Evolutionary conservation across 2,329 filamentous ascomycete species (phyloP).

Genomic region (Westerdykella aurantiaca): DNA sequence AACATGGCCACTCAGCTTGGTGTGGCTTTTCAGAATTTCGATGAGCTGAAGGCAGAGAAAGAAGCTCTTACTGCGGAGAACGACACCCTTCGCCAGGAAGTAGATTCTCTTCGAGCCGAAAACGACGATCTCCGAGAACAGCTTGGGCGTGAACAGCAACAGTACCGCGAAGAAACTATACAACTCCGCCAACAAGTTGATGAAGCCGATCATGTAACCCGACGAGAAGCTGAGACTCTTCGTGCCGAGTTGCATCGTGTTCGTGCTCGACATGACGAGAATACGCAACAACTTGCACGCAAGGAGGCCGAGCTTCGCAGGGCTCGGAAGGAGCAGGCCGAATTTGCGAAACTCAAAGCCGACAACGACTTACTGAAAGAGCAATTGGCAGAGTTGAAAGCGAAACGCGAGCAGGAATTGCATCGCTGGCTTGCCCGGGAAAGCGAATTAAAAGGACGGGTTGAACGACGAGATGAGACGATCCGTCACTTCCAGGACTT

Average conservation of each 20-base stretch:
- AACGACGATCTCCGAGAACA: slow-evolving; percentile 31
- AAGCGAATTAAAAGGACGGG: slow-evolving; percentile 25
- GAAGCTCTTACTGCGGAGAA: slow-evolving; percentile 34
- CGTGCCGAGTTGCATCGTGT: slow-evolving; percentile 28
- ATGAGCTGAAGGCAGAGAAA: slow-evolving; percentile 45
- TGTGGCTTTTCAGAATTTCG: slow-evolving; percentile 55
- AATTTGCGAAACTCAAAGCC: slow-evolving; percentile 54
- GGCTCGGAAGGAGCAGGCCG: slow-evolving; percentile 33
- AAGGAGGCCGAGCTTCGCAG: slow-evolving; percentile 32
- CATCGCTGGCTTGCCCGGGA: slow-evolving; percentile 31
- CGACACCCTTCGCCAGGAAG: slow-evolving; percentile 31
- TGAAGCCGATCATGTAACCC: slow-evolving; percentile 28
- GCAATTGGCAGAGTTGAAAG: slow-evolving; percentile 70
- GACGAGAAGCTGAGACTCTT: slow-evolving; percentile 31
- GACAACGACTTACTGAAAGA: slow-evolving; percentile 64
- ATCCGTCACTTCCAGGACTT: slow-evolving; percentile 35
- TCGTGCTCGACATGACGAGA: slow-evolving; percentile 32
- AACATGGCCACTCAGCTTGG: slow-evolving; percentile 58
- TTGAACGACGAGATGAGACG: slow-evolving; percentile 36
- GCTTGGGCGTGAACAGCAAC: slow-evolving; percentile 28
- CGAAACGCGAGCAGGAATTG: slow-evolving; percentile 56
- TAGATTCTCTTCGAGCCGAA: slow-evolving; percentile 31
- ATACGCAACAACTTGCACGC: slow-evolving; percentile 30
- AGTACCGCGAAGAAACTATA: slow-evolving; percentile 31
- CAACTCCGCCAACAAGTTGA: slow-evolving; percentile 31